Conservation (phyloP, 495 filamentous ascomycete species). For the Letharia columbiana region DNA sequence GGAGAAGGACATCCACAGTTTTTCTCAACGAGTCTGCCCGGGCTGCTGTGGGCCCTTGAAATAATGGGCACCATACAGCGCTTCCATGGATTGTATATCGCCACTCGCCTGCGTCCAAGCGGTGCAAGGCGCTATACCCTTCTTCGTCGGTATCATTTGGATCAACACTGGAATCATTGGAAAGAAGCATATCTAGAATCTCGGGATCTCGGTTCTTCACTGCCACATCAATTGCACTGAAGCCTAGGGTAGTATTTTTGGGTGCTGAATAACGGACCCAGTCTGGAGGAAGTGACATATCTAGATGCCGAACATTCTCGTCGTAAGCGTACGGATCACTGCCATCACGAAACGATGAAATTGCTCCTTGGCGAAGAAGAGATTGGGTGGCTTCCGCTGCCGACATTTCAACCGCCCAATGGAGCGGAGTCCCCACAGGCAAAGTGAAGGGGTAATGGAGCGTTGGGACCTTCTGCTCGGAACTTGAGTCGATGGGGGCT, state of each 20-base stretch:
- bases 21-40: no score
- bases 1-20: no score
- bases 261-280: background rate
- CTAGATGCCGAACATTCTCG: background rate
- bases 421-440: background rate
- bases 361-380: background rate
- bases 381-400: background rate
- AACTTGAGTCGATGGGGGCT: background rate
- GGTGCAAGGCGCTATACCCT: constrained; percentile 1
- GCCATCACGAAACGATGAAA: no score
- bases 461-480: constrained; percentile 1
- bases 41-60: no score
- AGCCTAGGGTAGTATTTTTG: background rate
- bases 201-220: background rate
- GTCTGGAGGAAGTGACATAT: background rate
- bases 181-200: background rate
- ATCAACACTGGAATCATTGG: background rate
- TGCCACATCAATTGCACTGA: background rate
- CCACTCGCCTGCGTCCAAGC: background rate
- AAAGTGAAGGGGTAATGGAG: background rate
- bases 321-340: constrained; percentile 1
- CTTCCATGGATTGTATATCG: no score
- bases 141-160: constrained; percentile 5
- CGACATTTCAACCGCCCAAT: constrained; percentile 5
- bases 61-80: no score